Evolutionary conservation across 139 green algal species (phyloP).

Genomic region (Monoraphidium neglectum): DNA sequence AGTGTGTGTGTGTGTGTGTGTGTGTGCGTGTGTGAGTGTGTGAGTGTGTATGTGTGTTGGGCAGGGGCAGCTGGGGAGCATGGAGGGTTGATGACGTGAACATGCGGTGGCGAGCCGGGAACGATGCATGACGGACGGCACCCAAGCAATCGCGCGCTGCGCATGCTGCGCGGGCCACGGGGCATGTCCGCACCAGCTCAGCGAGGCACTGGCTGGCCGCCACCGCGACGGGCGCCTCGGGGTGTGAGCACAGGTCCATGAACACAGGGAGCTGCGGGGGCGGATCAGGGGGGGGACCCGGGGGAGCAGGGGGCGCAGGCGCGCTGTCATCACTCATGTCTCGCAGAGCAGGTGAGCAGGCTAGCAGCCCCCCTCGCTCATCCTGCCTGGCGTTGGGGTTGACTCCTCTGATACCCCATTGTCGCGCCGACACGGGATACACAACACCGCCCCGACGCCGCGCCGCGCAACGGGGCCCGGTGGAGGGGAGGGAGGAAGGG

Average conservation of each 20-base stretch:
- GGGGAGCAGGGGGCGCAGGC: background rate
- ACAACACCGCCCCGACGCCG: too few relatives aligned
- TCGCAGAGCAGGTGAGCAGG: background rate
- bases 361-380: background rate
- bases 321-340: background rate
- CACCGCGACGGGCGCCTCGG: constrained; percentile 40
- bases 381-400: background rate
- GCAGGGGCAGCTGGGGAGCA: background rate
- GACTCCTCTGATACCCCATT: background rate
- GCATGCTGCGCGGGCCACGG: background rate
- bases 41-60: background rate
- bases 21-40: too few relatives aligned
- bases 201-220: constrained; percentile 41
- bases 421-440: too few relatives aligned
- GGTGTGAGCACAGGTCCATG: constrained; percentile 49
- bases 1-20: too few relatives aligned
- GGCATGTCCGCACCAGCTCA: constrained; percentile 28
- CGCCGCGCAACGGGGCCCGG: too few relatives aligned
- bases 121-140: background rate
- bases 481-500: too few relatives aligned
- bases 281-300: constrained; percentile 21
- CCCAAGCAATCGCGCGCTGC: background rate
- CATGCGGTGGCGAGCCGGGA: background rate
- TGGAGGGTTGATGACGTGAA: background rate
- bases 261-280: constrained; percentile 44